Percentiles rank a stretch among this genome's conserved stretches.
Conservation (phyloP, 2,329 filamentous ascomycete genomes). For the Rugonectria rugulosa region DNA sequence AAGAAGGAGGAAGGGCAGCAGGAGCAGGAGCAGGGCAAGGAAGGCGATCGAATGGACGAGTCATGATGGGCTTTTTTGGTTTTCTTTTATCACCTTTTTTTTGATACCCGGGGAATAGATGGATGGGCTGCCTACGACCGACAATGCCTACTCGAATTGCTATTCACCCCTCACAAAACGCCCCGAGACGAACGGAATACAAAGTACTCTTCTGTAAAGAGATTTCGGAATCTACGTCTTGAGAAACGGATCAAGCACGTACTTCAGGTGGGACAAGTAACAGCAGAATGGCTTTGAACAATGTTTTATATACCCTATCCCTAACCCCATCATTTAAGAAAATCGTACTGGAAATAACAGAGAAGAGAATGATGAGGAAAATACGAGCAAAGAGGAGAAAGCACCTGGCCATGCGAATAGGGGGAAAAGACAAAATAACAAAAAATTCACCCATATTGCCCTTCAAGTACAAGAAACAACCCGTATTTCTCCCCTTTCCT, state of each 20-base stretch:
- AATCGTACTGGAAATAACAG: slow-evolving; percentile 41
- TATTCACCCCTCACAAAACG: no score
- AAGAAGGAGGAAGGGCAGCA: slow-evolving; percentile 32
- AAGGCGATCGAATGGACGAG: slow-evolving; percentile 24
- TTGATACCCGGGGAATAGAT: no score
- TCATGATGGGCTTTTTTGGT: slow-evolving; percentile 10
- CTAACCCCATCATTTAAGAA: slow-evolving; percentile 35
- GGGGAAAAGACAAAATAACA: no score
- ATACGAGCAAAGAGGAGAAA: slow-evolving; percentile 28
- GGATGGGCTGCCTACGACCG: no score
- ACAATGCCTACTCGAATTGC: no score
- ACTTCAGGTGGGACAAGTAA: no score
- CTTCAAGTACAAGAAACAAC: slow-evolving; percentile 27
- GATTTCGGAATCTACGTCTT: background rate
- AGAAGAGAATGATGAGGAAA: slow-evolving; percentile 29
- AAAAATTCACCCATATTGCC: slow-evolving; percentile 26
- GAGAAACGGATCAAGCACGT: background rate
- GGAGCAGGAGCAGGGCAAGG: slow-evolving; percentile 13
- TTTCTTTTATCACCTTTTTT: slow-evolving; percentile 1
- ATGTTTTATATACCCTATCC: slow-evolving; percentile 36
- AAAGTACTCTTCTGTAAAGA: no score
- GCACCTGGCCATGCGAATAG: slow-evolving; percentile 30
- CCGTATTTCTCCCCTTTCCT: slow-evolving; percentile 16
- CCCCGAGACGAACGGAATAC: no score
- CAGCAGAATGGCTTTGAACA: slow-evolving; percentile 23